Base-by-base conservation (phyloP, 2,329 filamentous ascomycete genomes). In the Calonectria ilicicola region DNA sequence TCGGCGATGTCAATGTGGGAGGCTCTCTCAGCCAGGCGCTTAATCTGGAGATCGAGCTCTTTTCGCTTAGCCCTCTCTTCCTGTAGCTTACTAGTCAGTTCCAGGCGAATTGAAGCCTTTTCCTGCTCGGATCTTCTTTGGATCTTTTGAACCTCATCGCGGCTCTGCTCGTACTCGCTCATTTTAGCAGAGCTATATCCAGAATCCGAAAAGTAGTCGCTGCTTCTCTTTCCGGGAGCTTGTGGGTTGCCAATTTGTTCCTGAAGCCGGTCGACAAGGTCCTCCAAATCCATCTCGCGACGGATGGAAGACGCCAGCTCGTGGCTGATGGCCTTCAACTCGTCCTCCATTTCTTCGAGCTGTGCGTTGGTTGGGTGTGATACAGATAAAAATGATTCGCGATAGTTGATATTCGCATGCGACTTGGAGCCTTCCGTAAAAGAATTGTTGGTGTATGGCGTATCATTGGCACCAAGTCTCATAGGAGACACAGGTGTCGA, bases 141-240 rank as follows among this genome's bases (percentile, higher is more conserved):
- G 56, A 97, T 89, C 82, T 92, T 94, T 73, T 98, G 95, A 40
- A 98, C 87, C 82, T 98, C 95, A 79, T 93, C 91, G 63, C 88
- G 89, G 38, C 87, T 88, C 51, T 90, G 87, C 72, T 93, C 91
- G 72, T 87, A 87, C 58, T 94, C 93, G 73, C 93, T 92, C 80
- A 93, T 93, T 80, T 95, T 94, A 66, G 94, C 90, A 1, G 95
- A 96, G 83, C 95, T 96, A 70, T 95, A 93, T 38, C 97, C 97
- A 7, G 96, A 98, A 83, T 99, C 97, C 2, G 97, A 99, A 83
- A 97, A 99, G 85, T 99, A 98, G 85, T 99, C 97, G 85, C 97
- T 98, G 12, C 95, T 97, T 73, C 96, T 91, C 82, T 94, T 93
- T 75, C 90, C 92, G 32, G 89, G 79, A 77, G 87, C 81, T 83